phyloP scores from a whole-genome alignment of 1,284 basidiomycete species.

The Fomitopsis pinicola region DNA sequence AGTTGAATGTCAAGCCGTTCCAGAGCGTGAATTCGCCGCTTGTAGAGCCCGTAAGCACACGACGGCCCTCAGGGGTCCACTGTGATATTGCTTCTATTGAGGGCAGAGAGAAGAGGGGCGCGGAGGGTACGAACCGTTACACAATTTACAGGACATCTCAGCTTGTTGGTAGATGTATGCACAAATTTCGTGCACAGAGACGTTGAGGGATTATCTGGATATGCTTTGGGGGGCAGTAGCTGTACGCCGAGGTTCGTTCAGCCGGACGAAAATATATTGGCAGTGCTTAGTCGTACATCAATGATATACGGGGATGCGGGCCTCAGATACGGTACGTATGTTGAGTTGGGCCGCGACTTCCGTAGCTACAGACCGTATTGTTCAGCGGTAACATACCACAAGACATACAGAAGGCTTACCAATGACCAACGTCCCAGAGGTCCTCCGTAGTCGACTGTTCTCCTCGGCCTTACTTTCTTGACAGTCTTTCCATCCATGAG shows the following conservation, averaged over 20 bases:
- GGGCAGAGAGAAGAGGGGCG: neutral
- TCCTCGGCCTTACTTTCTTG: slow-evolving; percentile 87
- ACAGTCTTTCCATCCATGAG: slow-evolving; percentile 70
- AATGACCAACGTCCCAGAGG: slow-evolving; percentile 79
- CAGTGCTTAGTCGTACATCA: slow-evolving; percentile 52
- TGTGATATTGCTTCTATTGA: slow-evolving; percentile 26
- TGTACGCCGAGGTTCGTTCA: slow-evolving; percentile 33
- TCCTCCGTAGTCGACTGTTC: slow-evolving; percentile 94
- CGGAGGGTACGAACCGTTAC: slow-evolving; percentile 63
- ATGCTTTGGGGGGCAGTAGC: slow-evolving; percentile 91
- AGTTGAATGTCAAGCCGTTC: slow-evolving; percentile 99
- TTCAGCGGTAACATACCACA: neutral
- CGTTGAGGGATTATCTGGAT: slow-evolving; percentile 84
- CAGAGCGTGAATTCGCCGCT: slow-evolving; percentile 92
- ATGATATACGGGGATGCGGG: slow-evolving; percentile 82
- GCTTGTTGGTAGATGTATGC: slow-evolving; percentile 98
- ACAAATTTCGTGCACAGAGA: slow-evolving; percentile 95
- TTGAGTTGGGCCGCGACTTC: slow-evolving; percentile 72
- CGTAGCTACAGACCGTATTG: slow-evolving; percentile 43
- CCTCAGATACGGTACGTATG: slow-evolving; percentile 71
- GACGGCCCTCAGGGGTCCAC: slow-evolving; percentile 96
- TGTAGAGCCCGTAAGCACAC: slow-evolving; percentile 91
- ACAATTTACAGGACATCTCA: slow-evolving; percentile 93
- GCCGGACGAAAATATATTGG: slow-evolving; percentile 17
- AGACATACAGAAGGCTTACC: slow-evolving; percentile 41